These are phyloP conservation scores for Geosmithia flava DNA, from an alignment of 2,329 filamentous ascomycete species.

Conservation along the genomic window DNA sequence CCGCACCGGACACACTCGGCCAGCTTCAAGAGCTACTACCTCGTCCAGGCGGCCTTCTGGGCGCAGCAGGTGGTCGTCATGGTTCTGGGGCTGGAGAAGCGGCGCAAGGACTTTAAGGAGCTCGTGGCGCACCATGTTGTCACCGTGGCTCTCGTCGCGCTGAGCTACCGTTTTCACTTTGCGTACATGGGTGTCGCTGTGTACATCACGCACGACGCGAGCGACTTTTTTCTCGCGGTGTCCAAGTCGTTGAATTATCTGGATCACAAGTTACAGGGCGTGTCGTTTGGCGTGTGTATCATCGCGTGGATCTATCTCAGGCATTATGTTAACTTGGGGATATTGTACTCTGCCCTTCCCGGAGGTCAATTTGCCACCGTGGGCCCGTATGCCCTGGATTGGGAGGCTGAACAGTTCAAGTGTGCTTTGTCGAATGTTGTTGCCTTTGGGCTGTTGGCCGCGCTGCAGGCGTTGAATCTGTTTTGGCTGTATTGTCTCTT, in stretches of 20 bases:
- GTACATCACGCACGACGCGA: constrained; percentile 90
- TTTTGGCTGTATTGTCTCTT: constrained; percentile 75
- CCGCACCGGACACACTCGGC: constrained; percentile 73
- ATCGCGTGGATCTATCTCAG: constrained; percentile 79
- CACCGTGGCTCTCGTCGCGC: constrained; percentile 67
- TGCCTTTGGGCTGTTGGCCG: constrained; percentile 49
- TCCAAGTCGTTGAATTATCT: constrained; percentile 90
- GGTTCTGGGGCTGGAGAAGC: constrained; percentile 79
- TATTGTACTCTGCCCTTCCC: constrained; percentile 51
- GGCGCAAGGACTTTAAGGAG: constrained; percentile 89
- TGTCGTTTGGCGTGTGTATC: constrained; percentile 78
- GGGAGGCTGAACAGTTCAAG: constrained; percentile 68
- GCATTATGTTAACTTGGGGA: constrained; percentile 70
- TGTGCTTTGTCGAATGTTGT: constrained; percentile 58
- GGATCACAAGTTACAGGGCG: constrained; percentile 62
- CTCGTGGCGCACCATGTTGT: constrained; percentile 86
- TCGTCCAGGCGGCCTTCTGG: constrained; percentile 93
- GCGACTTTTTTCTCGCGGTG: constrained; percentile 88
- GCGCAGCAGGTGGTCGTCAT: constrained; percentile 86
- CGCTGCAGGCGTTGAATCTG: constrained; percentile 63
- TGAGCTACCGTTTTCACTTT: constrained; percentile 94
- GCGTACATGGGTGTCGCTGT: constrained; percentile 89
- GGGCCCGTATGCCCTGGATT: constrained; percentile 64
- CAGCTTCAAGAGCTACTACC: constrained; percentile 87
- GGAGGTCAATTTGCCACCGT: constrained; percentile 65